A percentile compares a stretch with the other conserved stretches of the same genome.
Conservation (phyloP, 768 basidiomycete species). For the Leccinum sublutescens region DNA sequence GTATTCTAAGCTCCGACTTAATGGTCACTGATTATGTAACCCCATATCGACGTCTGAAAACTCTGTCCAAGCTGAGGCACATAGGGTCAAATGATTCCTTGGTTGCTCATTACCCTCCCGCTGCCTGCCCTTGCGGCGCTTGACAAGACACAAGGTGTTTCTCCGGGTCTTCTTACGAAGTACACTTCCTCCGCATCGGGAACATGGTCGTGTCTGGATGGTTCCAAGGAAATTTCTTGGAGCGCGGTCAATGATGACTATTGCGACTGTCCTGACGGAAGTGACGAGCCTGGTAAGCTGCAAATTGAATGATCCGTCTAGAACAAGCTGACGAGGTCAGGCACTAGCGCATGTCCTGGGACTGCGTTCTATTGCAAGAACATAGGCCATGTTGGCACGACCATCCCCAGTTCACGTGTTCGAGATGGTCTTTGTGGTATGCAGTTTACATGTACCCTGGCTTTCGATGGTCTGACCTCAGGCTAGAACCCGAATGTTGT, state of each 20-base stretch:
- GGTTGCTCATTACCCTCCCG: slow-evolving; percentile 43
- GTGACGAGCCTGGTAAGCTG: slow-evolving; percentile 82
- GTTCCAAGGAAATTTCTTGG: slow-evolving; percentile 75
- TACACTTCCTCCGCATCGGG: slow-evolving; percentile 52
- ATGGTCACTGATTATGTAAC: slow-evolving; percentile 23
- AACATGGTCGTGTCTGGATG: slow-evolving; percentile 80
- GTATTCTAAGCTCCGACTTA: slow-evolving; percentile 21
- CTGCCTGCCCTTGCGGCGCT: slow-evolving; percentile 40
- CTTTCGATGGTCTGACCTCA: slow-evolving; percentile 12
- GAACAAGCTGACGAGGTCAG: slow-evolving; percentile 36
- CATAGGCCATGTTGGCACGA: slow-evolving; percentile 80
- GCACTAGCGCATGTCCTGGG: slow-evolving; percentile 81
- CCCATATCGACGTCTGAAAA: not conserved
- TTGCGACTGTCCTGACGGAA: slow-evolving; percentile 94
- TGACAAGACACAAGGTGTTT: slow-evolving; percentile 57
- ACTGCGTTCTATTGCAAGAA: slow-evolving; percentile 83
- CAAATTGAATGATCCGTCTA: slow-evolving; percentile 6
- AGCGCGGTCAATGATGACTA: slow-evolving; percentile 88
- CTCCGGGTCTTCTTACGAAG: slow-evolving; percentile 51
- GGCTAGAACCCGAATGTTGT: slow-evolving; percentile 84
- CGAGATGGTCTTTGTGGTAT: slow-evolving; percentile 91
- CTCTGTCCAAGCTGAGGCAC: not conserved
- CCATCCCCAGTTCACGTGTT: slow-evolving; percentile 78
- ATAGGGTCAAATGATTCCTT: slow-evolving; percentile 43
- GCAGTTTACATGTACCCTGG: slow-evolving; percentile 24